Evolutionary conservation across 208 protist genomes (phyloP).

Genomic region (Herpetomonas samuelpessoai): DNA sequence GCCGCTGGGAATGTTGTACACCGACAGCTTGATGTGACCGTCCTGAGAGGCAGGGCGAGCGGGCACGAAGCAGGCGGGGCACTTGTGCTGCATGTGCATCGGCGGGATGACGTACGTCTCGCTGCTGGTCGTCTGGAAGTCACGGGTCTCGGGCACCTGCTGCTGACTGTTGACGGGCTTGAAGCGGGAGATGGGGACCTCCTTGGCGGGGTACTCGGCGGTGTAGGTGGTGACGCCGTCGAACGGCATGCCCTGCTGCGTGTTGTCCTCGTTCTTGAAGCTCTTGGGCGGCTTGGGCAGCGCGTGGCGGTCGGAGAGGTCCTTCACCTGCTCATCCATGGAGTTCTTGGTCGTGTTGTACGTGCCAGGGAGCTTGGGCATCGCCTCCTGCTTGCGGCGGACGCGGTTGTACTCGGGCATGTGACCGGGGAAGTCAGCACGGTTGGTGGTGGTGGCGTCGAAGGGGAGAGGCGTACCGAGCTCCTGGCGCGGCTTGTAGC

Average conservation of each 20-base stretch:
- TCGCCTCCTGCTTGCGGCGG: conserved; percentile 57
- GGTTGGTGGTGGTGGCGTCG: conserved; percentile 81
- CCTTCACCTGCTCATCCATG: conserved; percentile 74
- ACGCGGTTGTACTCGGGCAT: conserved; percentile 74
- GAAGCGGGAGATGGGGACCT: conserved; percentile 44
- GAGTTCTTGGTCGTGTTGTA: conserved; percentile 83
- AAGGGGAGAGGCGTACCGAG: conserved; percentile 65
- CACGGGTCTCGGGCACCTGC: conserved; percentile 68
- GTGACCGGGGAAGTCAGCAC: conserved; percentile 86
- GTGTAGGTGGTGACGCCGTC: conserved; percentile 88
- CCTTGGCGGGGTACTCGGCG: conserved; percentile 83
- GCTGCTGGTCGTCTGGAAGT: conserved; percentile 76
- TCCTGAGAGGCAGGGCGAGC: conserved; percentile 67
- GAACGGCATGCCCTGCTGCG: conserved; percentile 63
- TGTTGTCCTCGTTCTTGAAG: conserved; percentile 63
- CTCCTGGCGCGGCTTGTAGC: conserved; percentile 74
- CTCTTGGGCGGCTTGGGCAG: conserved; percentile 75
- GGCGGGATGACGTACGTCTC: conserved; percentile 62
- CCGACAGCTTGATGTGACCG: conserved; percentile 85
- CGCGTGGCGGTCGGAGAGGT: conserved; percentile 36
- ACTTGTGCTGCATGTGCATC: conserved; percentile 54
- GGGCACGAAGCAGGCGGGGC: conserved; percentile 69
- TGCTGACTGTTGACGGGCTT: conserved; percentile 19
- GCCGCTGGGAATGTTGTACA: conserved; percentile 81
- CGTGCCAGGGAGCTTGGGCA: conserved; percentile 76